Percentiles rank a stretch among this genome's conserved stretches.
These are phyloP conservation scores for Dendrobium huoshanense DNA, from an alignment of 106 monocot species.

Conservation along the genomic window DNA sequence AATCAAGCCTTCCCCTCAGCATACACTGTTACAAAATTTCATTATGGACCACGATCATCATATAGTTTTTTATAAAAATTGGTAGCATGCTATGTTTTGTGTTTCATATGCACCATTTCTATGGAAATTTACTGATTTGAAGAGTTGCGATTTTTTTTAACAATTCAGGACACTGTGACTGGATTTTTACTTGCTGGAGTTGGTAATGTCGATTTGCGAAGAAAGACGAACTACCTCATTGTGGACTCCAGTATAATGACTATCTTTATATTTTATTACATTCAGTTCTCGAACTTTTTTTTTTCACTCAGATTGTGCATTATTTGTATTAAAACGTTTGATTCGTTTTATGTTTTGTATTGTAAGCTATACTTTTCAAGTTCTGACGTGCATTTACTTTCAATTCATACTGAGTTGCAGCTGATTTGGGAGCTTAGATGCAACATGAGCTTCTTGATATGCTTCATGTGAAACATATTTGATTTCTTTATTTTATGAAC, in stretches of 20 bases:
- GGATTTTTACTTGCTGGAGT: constrained; percentile 70
- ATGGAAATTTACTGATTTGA: background rate
- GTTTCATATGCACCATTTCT: background rate
- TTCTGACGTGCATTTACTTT: no score
- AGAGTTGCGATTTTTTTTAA: background rate
- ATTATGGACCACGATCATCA: background rate
- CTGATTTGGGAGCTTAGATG: no score
- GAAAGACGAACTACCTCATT: constrained; percentile 69
- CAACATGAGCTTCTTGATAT: no score
- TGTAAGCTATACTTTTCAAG: no score
- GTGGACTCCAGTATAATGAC: constrained; percentile 61
- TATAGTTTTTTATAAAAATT: background rate
- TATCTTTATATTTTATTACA: background rate
- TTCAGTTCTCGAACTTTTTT: background rate
- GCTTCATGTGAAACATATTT: no score
- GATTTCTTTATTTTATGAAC: no score
- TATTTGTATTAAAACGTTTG: no score
- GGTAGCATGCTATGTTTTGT: background rate
- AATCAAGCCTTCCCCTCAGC: background rate
- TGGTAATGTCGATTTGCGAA: constrained; percentile 64
- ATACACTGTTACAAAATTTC: background rate
- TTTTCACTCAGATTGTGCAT: no score
- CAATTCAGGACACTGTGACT: constrained; percentile 51
- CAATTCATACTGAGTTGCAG: no score
- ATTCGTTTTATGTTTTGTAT: no score